Base-by-base conservation (phyloP, 1,284 basidiomycete genomes). In the Ustilago cynodontis region DNA sequence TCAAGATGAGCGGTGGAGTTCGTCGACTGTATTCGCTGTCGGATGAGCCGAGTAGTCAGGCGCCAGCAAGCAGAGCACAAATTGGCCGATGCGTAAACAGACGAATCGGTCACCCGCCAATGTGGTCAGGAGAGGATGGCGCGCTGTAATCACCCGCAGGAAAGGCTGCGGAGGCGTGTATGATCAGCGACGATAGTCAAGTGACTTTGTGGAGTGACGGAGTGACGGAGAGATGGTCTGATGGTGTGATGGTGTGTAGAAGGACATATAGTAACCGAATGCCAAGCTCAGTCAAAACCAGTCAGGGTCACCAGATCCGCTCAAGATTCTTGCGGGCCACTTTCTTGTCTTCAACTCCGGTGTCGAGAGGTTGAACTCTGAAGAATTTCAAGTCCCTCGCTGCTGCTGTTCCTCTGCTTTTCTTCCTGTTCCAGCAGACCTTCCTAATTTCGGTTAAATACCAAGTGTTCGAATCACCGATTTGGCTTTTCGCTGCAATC, bases 241-340 rank as follows among this genome's bases (percentile, higher is more conserved):
- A 50, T 20, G 28, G n/a, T n/a, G n/a, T n/a, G n/a, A n/a, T n/a
- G n/a, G n/a, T n/a, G n/a, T n/a, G n/a, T n/a, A n/a, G n/a, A n/a
- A n/a, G n/a, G n/a, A n/a, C n/a, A n/a, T n/a, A n/a, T n/a, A n/a
- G n/a, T 5, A 37, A 11, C 22, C 31, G 31, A 59, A 35, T 35
- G 57, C 31, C 28, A 59, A 37, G 47, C 43, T 50, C 45, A 28
- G 57, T 18, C 16, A 26, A 52, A 49, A 26, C 24, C 26, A 47
- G 8, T 47, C 8, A 26, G 8, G 13, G 45, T 22, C n/a, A 47
- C n/a, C 45, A 47, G 45, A 22, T 26, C 20, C 18, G n/a, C 18
- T 22, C 45, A 7, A 16, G n/a, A n/a, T n/a, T 41, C 37, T 41
- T 5, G 31, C 31, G 31, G 11, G 31, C 6, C 5, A 33, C 6